Evolutionary conservation across 306 rosid species (phyloP).

Genomic region (Pterocarpus macrocarpus): DNA sequence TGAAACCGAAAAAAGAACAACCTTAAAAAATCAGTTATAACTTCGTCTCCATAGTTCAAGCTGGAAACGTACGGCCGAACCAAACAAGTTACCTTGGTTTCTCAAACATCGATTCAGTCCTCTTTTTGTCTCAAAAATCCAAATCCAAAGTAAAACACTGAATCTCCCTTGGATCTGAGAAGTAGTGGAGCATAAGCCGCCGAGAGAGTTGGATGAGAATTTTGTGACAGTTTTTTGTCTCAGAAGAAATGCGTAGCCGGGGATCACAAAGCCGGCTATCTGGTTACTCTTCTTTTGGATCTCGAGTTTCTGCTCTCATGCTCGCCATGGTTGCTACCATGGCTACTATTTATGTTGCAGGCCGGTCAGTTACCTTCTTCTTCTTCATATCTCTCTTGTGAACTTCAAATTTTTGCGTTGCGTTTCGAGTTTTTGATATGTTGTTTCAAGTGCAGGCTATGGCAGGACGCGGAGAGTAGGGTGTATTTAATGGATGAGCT

Average conservation of each 20-base stretch:
- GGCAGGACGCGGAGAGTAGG: slow-evolving; percentile 78
- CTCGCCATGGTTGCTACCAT: slow-evolving; percentile 69
- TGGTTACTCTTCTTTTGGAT: slow-evolving; percentile 59
- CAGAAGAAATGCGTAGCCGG: slow-evolving; percentile 66
- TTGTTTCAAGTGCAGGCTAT: slow-evolving; percentile 54
- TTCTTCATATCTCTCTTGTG: background rate
- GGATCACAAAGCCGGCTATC: slow-evolving; percentile 65
- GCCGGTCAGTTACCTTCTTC: slow-evolving; percentile 58
- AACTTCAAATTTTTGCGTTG: background rate
- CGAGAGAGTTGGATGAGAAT: slow-evolving; percentile 32
- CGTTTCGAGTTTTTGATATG: slow-evolving; percentile 5
- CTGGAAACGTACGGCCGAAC: slow-evolving; percentile 22
- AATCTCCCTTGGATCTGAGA: slow-evolving; percentile 46
- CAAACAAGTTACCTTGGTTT: background rate
- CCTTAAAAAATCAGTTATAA: slow-evolving; percentile 41
- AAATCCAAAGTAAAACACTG: background rate
- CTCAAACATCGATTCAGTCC: slow-evolving; percentile 5
- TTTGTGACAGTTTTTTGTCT: slow-evolving; percentile 23
- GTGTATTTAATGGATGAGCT: slow-evolving; percentile 64
- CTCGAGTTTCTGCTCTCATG: slow-evolving; percentile 61
- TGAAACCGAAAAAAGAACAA: slow-evolving; percentile 25
- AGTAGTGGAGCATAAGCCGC: background rate
- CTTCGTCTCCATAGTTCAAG: slow-evolving; percentile 46
- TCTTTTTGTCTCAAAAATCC: background rate
- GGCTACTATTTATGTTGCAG: slow-evolving; percentile 79